Evolutionary conservation across 1,284 basidiomycete genomes (phyloP), one percentile per base, ranked within the genome.

Genomic region (Schizopora paradoxa): DNA sequence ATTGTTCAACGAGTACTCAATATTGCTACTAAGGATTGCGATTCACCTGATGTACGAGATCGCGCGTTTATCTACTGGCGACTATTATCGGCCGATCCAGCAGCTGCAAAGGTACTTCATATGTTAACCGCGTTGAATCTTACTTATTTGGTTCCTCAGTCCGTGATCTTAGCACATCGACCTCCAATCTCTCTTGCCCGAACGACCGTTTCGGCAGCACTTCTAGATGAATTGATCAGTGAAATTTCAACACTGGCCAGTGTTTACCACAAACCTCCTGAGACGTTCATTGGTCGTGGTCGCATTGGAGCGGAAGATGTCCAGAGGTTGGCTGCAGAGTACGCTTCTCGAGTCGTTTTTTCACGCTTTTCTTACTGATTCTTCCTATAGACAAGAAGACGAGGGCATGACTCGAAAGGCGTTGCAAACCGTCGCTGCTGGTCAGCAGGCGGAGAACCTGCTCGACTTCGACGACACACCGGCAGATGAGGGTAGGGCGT

Each of bases 31-130:
- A 94, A 93, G 60, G 92, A 95, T 56, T 96, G 92, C 53, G 95
- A 99, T 60, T 95, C 89, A 18, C 92, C 96, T 4, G 96, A 99
- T 63, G 82, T 99, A n/a, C 76, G 95, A 37, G 95, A 99, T 62
- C 76, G 91, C 23, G 92, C 91, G 0, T 98, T 96, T 62, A 95
- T 98, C 39, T 97, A 97, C 62, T 98, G 94, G 94, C 76, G 95
- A 49, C 63, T 98, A 51, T 66, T 98, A 34, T 94, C 90, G 7
- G 91, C 91, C 28, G 95, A 99, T 64, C 87, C 91, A 2, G 89
- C 81, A 3, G 92, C 93, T 16, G 94, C 94, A 0, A 96, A 94
- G 76, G 91, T 90, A 53, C 38, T 68, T 55, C 11, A 5, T 31
- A 8, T 41, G 7, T 37, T 10, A 42, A 2, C 18, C n/a, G 5